Base-by-base conservation (phyloP, 768 basidiomycete species). In the Lentinula sp. region DNA sequence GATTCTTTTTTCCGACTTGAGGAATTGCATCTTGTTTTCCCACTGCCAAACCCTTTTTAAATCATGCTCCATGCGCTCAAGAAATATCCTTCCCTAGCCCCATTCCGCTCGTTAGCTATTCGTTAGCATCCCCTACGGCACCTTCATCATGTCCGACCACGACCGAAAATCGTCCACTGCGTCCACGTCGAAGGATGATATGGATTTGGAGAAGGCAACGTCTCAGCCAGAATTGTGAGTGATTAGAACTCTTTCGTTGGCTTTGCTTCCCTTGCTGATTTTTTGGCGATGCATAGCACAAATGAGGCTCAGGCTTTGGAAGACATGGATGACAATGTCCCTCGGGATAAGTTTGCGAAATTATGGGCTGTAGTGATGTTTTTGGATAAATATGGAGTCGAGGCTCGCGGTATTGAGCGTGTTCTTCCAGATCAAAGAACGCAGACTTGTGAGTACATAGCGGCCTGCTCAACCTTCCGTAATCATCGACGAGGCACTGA, bases 391-490 rank as follows among this genome's bases (percentile, higher is more conserved):
- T 56, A 56, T 23, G 55, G 55, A 42, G 55, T 56, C 13, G 55
- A 56, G 28, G 55, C 55, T 56, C 55, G 55, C 11, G 55, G 55
- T 56, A 56, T 56, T 18, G 55, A 56, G 23, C 55, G 55, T 15
- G 55, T 56, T 16, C 55, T 23, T 28, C 23, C 55, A 42, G 39
- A 56, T n/a, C 40, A 56, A 16, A 37, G 55, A 39, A 56, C 55
- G 18, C 55, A 56, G 39, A 56, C 55, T 42, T 56, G 55, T 56
- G 55, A 56, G 55, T 32, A 15, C 7, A 13, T 18, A 16, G 5
- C 49, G 31, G 15, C 28, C 3, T 46, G 52, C 34, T 16, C 52
- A 37, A 8, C 1, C 5, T 42, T n/a, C 23, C 37, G 54, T 45
- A 8, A 54, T 15, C n/a, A 31, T 52, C 7, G 31, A 15, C 8